Base-by-base conservation (phyloP, 2,329 filamentous ascomycete species). In the Ophiostoma piceae region DNA sequence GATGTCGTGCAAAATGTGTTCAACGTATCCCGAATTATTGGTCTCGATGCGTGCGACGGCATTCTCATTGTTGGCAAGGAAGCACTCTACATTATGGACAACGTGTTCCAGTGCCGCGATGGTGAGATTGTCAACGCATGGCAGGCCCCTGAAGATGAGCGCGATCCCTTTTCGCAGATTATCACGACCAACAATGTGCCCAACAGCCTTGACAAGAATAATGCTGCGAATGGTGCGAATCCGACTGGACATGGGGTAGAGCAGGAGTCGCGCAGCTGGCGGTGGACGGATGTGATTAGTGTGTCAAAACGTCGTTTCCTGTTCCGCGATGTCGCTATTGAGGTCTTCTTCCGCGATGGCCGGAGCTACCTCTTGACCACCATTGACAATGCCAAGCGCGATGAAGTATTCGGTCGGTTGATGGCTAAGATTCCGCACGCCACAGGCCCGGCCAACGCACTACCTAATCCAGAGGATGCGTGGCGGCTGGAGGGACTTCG, bases 91-190 rank as follows among this genome's bases (percentile, higher is more conserved):
- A 90, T 99, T 74, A 90, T 98, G 79, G 95, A 99, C 79, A 94
- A 95, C 74, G 94, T 97, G 76, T 98, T 99, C 77, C 94, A 98
- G 76, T 88, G 94, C 73, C 89, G 91, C 1, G 95, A 97, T 76
- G 94, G 94, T 14, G 96, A 99, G 77, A 97, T 99, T 76, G 92
- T 99, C 71, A 94, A 97, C 75, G 94, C 97, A 9, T 94, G 92
- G 87, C 93, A 98, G 79, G 96, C 95, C 1, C 93, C 94, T 0
- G 82, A 86, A 0, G 94, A 98, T 74, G 96, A 99, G 79, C 89
- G 95, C 29, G 95, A 99, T 75, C 92, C 93, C 0, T 99, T 97
- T 77, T 90, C 97, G 22, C 92, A 96, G 75, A 94, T 98, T 78
- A 96, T 99, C 73, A 90, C 92, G 3, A 86, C 84, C 29, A 65